Evolutionary conservation across 441 rosid genomes (phyloP).

Genomic region (Hura crepitans): DNA sequence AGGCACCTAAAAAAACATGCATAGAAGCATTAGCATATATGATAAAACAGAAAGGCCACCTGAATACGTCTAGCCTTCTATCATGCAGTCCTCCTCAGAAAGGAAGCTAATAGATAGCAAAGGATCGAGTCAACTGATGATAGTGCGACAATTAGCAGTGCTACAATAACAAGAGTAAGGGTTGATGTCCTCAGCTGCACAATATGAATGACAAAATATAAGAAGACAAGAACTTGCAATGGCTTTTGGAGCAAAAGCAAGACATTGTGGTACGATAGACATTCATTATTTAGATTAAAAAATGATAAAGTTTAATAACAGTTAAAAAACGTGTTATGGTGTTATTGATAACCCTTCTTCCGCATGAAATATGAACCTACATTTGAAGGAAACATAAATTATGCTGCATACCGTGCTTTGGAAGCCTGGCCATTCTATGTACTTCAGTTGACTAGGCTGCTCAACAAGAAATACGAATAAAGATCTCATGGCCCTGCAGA

Average conservation of each 20-base stretch:
- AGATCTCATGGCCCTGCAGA: conserved; percentile 43
- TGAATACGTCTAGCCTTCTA: no score
- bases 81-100: conserved; percentile 54
- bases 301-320: not conserved
- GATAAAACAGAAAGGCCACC: no score
- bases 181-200: conserved; percentile 81
- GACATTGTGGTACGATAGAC: no score
- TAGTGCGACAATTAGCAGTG: conserved; percentile 63
- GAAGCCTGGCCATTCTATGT: conserved; percentile 83
- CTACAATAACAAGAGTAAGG: conserved; percentile 68
- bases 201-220: not conserved
- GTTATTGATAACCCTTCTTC: no score
- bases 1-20: no score
- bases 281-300: no score
- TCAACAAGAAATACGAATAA: conserved; percentile 24
- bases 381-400: not conserved
- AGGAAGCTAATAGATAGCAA: conserved; percentile 49
- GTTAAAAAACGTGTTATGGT: not conserved
- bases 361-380: not conserved
- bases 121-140: conserved; percentile 68
- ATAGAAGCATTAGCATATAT: no score
- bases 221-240: not conserved
- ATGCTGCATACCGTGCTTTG: conserved; percentile 53
- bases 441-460: conserved; percentile 51
- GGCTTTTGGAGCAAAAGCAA: no score